Evolutionary conservation across 1,139 yeast genomes (phyloP), one percentile per base, ranked within the genome.

Genomic region (Martiniozyma asiatica): DNA sequence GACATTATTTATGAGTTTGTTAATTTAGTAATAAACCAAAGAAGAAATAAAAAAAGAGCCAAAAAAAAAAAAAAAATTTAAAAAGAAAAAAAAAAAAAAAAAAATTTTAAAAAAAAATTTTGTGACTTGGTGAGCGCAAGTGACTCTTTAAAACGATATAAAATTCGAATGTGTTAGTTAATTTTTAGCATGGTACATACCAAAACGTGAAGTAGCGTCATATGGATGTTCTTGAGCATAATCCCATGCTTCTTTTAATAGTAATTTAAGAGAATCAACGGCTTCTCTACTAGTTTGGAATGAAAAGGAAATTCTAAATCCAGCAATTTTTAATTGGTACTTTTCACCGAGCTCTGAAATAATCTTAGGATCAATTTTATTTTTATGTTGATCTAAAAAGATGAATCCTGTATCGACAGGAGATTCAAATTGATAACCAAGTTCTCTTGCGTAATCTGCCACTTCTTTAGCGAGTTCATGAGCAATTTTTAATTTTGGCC

Each of bases 341-440:
- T 77, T 70, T 33, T 58, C 51, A 42, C 70, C 64, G 6, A 35
- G 20, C 38, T 62, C 62, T 20, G 59, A 59, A 36, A 82, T 58
- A 26, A 63, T 59, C 18, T 58, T 65, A 12, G 75, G 71, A 49
- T 77, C 68, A 56, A 84, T 68, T 27, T 63, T 65, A 44, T 72
- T 71, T 25, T 61, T 60, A 41, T 59, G 61, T 31, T 72, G 54
- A 51, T 85, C 93, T 35, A 85, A 51, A 50, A 84, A 84, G 21
- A 85, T 84, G 54, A 87, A 82, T 52, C 78, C 85, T 6, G 96
- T 84, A 43, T 87, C 77, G 4, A 76, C 85, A 2, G 96, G 96
- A 14, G 72, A 63, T 46, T 70, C 77, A 40, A 81, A 58, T 26
- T 62, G 53, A 37, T 79, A 66, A 9, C 73, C 74, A 25, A 65